Evolutionary conservation across 257 asterid genomes (phyloP).

Genomic region (Linaria vulgaris): DNA sequence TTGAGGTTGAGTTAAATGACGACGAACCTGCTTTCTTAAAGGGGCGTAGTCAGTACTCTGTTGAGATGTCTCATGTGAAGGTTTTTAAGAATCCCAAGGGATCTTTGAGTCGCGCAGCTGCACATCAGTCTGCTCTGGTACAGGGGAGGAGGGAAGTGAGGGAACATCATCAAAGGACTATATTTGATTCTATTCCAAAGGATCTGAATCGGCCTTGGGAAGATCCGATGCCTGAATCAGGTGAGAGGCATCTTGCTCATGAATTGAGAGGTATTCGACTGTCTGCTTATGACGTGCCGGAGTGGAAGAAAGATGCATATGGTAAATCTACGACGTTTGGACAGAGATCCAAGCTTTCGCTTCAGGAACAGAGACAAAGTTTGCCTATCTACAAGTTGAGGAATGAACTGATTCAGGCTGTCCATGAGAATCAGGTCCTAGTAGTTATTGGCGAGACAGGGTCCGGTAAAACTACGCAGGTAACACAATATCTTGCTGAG

Average conservation of each 20-base stretch:
- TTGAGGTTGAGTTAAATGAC: slow-evolving; percentile 86
- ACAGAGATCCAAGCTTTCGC: slow-evolving; percentile 16
- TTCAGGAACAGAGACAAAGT: slow-evolving; percentile 24
- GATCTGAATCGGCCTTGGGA: slow-evolving; percentile 28
- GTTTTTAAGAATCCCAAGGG: slow-evolving; percentile 18
- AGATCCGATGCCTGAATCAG: slow-evolving; percentile 22
- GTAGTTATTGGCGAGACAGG: slow-evolving; percentile 19
- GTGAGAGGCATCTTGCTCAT: slow-evolving; percentile 16
- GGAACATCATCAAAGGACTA: not conserved
- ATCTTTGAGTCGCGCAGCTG: slow-evolving; percentile 21
- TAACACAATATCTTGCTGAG: slow-evolving; percentile 20
- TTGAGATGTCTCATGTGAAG: not conserved
- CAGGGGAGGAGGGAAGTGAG: slow-evolving; percentile 21
- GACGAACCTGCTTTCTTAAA: slow-evolving; percentile 20
- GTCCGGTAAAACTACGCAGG: slow-evolving; percentile 17
- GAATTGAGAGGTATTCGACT: slow-evolving; percentile 17
- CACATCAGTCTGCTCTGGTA: slow-evolving; percentile 15
- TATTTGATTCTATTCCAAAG: slow-evolving; percentile 26
- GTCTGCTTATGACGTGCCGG: slow-evolving; percentile 18
- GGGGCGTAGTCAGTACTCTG: not conserved
- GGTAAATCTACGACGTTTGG: slow-evolving; percentile 22
- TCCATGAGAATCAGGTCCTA: slow-evolving; percentile 26
- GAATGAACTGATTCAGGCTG: slow-evolving; percentile 24
- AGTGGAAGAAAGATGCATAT: slow-evolving; percentile 22
- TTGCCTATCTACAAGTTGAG: slow-evolving; percentile 25